Percentiles rank a stretch among this genome's conserved stretches.
Conservation (phyloP, 2,329 filamentous ascomycete genomes). For the Allantophomopsis cytisporea region DNA sequence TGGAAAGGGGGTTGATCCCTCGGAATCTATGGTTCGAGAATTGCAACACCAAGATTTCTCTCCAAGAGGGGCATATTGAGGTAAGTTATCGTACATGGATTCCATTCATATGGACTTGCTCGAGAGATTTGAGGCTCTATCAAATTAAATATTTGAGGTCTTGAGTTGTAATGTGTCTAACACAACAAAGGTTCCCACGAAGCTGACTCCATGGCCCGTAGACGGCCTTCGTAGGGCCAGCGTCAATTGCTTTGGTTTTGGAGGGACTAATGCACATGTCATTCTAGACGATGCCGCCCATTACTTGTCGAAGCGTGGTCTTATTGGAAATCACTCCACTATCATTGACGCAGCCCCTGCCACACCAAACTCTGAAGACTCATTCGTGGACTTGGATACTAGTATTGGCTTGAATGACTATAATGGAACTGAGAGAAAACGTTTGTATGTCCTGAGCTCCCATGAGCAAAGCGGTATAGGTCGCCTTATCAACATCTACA, state of each 20-base stretch:
- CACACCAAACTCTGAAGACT: background rate
- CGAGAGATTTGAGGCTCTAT: too few species aligned
- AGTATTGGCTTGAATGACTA: background rate
- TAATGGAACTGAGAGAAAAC: background rate
- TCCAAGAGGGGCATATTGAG: constrained; percentile 1
- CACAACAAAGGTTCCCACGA: background rate
- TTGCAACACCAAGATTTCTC: background rate
- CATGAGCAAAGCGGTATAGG: background rate
- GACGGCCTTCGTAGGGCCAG: constrained; percentile 1
- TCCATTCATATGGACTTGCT: too few species aligned
- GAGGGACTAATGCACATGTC: constrained; percentile 16
- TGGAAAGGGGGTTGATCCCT: constrained; percentile 15
- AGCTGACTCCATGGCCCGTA: background rate
- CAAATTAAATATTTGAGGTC: too few species aligned
- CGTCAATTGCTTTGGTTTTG: constrained; percentile 9
- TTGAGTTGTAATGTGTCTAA: too few species aligned
- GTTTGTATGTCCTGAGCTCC: background rate
- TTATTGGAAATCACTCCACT: background rate
- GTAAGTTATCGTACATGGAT: background rate
- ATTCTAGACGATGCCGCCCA: constrained; percentile 21
- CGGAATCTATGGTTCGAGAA: constrained; percentile 19
- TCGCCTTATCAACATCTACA: background rate
- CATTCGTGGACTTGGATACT: background rate
- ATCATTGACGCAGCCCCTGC: background rate
- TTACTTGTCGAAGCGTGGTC: constrained; percentile 5